phyloP scores from a whole-genome alignment of 2,329 filamentous ascomycete species.

The Emericellopsis atlantica region DNA sequence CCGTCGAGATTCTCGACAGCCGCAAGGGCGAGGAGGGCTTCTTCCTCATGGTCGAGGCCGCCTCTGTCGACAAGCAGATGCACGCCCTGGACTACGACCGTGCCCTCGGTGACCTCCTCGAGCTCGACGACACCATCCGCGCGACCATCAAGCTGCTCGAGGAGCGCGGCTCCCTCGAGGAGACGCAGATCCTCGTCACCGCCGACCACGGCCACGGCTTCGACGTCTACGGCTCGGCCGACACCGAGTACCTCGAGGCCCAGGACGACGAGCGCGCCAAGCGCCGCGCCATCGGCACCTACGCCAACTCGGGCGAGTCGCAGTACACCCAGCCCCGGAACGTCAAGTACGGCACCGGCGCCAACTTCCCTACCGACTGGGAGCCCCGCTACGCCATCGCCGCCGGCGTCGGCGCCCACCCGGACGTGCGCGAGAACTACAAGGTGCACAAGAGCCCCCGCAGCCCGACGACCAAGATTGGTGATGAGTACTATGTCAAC shows the following conservation, averaged over 20 bases:
- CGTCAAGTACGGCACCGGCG: slow-evolving; percentile 58
- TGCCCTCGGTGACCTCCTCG: slow-evolving; percentile 70
- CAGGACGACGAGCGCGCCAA: slow-evolving; percentile 57
- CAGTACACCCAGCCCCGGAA: slow-evolving; percentile 54
- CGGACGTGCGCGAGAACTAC: slow-evolving; percentile 69
- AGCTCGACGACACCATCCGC: slow-evolving; percentile 72
- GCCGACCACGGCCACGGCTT: slow-evolving; percentile 88
- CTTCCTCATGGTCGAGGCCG: slow-evolving; percentile 81
- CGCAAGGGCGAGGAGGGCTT: slow-evolving; percentile 59
- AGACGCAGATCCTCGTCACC: slow-evolving; percentile 69
- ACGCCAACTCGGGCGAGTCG: slow-evolving; percentile 60
- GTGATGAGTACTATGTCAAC: slow-evolving; percentile 52
- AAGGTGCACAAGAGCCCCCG: slow-evolving; percentile 58
- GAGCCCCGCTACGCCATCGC: slow-evolving; percentile 74
- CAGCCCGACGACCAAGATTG: slow-evolving; percentile 37
- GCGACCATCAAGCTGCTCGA: slow-evolving; percentile 62
- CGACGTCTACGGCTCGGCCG: slow-evolving; percentile 71
- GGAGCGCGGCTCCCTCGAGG: slow-evolving; percentile 51
- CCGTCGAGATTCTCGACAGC: slow-evolving; percentile 63
- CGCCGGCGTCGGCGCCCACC: slow-evolving; percentile 56
- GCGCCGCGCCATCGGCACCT: slow-evolving; percentile 62
- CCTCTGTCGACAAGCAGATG: slow-evolving; percentile 85
- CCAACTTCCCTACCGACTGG: slow-evolving; percentile 75
- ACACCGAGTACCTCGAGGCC: slow-evolving; percentile 62
- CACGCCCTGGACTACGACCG: slow-evolving; percentile 76